Evolutionary conservation across 257 asterid species (phyloP).

Genomic region (Penstemon newberryi): DNA sequence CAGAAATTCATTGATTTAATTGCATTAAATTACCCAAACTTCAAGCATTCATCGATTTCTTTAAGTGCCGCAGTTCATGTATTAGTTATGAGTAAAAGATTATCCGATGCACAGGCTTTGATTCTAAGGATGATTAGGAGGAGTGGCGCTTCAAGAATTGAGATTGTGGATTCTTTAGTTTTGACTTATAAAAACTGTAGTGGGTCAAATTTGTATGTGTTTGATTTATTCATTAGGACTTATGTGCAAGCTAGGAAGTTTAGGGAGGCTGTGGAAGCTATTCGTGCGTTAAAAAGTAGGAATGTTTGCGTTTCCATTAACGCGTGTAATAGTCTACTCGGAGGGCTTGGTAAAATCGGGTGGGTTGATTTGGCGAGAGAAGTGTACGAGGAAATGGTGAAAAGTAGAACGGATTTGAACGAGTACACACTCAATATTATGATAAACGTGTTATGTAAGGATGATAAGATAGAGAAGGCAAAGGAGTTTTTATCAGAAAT

Average conservation of each 20-base stretch:
- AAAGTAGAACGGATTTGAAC: constrained; percentile 45
- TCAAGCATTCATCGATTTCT: constrained; percentile 62
- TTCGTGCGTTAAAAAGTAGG: constrained; percentile 40
- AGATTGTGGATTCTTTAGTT: constrained; percentile 54
- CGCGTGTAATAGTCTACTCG: constrained; percentile 73
- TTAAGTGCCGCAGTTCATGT: constrained; percentile 58
- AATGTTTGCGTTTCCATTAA: constrained; percentile 52
- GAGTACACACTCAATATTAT: constrained; percentile 75
- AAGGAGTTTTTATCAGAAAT: constrained; percentile 44
- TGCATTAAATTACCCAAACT: constrained; percentile 48
- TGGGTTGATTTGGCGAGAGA: constrained; percentile 74
- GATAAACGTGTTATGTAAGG: constrained; percentile 74
- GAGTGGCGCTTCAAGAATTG: constrained; percentile 58
- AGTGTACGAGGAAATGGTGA: constrained; percentile 49
- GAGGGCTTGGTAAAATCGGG: constrained; percentile 73
- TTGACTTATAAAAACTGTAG: constrained; percentile 35
- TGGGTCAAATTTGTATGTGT: constrained; percentile 50
- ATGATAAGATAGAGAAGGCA: constrained; percentile 44
- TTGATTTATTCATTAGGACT: constrained; percentile 66
- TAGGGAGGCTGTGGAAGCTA: constrained; percentile 74
- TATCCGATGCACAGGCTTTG: constrained; percentile 70
- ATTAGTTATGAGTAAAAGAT: constrained; percentile 51
- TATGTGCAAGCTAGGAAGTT: constrained; percentile 86
- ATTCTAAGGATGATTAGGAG: constrained; percentile 70
- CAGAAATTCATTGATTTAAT: constrained; percentile 54